Evolutionary conservation across 108 stramenopile species (phyloP), one percentile per base, ranked within the genome.

Genomic region (Skeletonema menzelii): DNA sequence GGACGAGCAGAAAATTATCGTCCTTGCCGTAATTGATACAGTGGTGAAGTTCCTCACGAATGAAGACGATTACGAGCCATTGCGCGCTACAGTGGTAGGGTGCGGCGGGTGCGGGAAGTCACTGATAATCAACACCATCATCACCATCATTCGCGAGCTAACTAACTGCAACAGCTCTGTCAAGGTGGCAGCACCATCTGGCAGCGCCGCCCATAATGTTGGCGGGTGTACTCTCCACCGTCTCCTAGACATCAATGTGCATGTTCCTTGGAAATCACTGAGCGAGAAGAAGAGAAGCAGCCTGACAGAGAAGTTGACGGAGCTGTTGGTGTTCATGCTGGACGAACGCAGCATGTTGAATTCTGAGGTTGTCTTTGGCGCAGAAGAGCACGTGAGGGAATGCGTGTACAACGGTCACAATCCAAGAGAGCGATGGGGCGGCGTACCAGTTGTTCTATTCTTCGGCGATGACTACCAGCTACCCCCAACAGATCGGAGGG

Each of bases 401-500:
- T 37, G 34, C 7, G 53, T 26, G 0, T 69, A 38, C 28, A 38
- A 38, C 0, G 67, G 67, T 8, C 67, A 69, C 32, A 69, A 69
- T 34, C 17, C 2, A 0, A 12, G 11, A 15, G 56, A 69, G 14
- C 13, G 15, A 17, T 69, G 67, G 67, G 67, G 67, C 1, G 67
- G 67, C 8, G 6, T 69, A 0, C 67, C 67, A 26, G 56, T 26
- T 0, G 67, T 69, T 0, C 32, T 69, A 6, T 28, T 69, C 8
- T 69, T 57, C 17, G 56, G 67, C 0, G 67, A 69, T 26, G 56
- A 69, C 37, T 69, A 57, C 6, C 67, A 69, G 35, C 32, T 69
- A 1, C 32, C 17, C 8, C 67, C 56, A 0, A 20, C 53, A 1
- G 37, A 56, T 11, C 26, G n/a, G 2, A 22, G n/a, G 0, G 67